These are phyloP conservation scores for Hanseniaspora taiwanica DNA, from an alignment of 805 yeast genomes.

Conservation along the genomic window DNA sequence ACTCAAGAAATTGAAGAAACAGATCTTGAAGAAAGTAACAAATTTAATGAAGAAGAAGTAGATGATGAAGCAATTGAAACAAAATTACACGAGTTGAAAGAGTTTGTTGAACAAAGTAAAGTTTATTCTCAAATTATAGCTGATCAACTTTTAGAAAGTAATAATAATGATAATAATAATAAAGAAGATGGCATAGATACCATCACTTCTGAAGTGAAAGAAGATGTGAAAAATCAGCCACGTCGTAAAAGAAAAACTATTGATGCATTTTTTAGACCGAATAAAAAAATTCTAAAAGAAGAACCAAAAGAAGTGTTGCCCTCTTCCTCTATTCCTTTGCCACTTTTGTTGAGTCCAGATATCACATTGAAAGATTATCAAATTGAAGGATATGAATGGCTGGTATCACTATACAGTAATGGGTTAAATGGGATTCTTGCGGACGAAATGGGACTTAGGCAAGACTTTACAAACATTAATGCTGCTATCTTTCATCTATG, in stretches of 20 bases:
- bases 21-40: constrained; percentile 5
- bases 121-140: constrained; percentile 78
- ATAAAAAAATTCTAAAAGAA: constrained; percentile 13
- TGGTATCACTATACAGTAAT: constrained; percentile 76
- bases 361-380: constrained; percentile 73
- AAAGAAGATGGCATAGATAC: no score
- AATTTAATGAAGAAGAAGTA: constrained; percentile 14
- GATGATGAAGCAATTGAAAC: constrained; percentile 36
- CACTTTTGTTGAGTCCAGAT: constrained; percentile 34
- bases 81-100: constrained; percentile 54
- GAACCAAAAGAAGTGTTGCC: constrained; percentile 8
- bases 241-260: constrained; percentile 10
- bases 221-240: constrained; percentile 13
- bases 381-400: constrained; percentile 83
- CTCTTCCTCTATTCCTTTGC: constrained; percentile 30
- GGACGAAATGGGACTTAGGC: constrained; percentile 96
- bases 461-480: constrained; percentile 86
- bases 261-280: constrained; percentile 14
- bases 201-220: constrained; percentile 23
- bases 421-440: constrained; percentile 93
- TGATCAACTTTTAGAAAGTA: constrained; percentile 52
- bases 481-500: constrained; percentile 59
- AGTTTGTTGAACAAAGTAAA: constrained; percentile 75
- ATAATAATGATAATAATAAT: no score
- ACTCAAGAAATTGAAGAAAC: background rate